These are phyloP conservation scores for Moesziomyces antarcticus DNA, from an alignment of 1,284 basidiomycete genomes.

Conservation along the genomic window DNA sequence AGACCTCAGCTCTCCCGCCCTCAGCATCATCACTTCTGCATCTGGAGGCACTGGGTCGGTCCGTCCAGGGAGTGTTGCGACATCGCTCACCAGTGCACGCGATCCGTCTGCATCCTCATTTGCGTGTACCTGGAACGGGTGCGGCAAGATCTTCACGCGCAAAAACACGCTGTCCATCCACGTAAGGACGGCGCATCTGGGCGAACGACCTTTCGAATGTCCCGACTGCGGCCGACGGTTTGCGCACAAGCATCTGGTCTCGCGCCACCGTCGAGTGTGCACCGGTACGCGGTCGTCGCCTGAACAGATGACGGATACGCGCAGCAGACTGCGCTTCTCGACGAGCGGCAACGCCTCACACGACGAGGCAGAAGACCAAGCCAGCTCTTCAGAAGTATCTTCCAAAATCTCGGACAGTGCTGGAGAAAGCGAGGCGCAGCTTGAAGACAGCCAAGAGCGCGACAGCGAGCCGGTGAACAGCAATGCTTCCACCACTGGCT, in stretches of 20 bases:
- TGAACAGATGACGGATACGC: slow-evolving; percentile 4
- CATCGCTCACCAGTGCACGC: slow-evolving; percentile 14
- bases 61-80: slow-evolving; percentile 14
- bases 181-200: slow-evolving; percentile 44
- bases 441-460: background rate
- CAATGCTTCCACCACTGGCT: background rate
- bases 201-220: slow-evolving; percentile 49
- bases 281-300: slow-evolving; percentile 7
- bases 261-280: slow-evolving; percentile 42
- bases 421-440: background rate
- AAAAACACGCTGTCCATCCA: slow-evolving; percentile 47
- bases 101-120: slow-evolving; percentile 6
- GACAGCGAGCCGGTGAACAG: no score
- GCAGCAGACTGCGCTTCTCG: slow-evolving; percentile 38
- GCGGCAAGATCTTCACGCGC: slow-evolving; percentile 39
- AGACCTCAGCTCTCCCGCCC: slow-evolving; percentile 33
- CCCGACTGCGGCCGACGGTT: slow-evolving; percentile 37
- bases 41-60: slow-evolving; percentile 21
- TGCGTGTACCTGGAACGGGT: slow-evolving; percentile 39
- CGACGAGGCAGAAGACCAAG: background rate
- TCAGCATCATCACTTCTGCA: slow-evolving; percentile 18
- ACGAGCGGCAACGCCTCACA: background rate
- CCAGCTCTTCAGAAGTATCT: background rate
- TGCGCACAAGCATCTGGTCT: slow-evolving; percentile 52
- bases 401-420: background rate